Evolutionary conservation across 2,329 filamentous ascomycete species (phyloP), one percentile per base, ranked within the genome.

Genomic region (Curvularia sp.): DNA sequence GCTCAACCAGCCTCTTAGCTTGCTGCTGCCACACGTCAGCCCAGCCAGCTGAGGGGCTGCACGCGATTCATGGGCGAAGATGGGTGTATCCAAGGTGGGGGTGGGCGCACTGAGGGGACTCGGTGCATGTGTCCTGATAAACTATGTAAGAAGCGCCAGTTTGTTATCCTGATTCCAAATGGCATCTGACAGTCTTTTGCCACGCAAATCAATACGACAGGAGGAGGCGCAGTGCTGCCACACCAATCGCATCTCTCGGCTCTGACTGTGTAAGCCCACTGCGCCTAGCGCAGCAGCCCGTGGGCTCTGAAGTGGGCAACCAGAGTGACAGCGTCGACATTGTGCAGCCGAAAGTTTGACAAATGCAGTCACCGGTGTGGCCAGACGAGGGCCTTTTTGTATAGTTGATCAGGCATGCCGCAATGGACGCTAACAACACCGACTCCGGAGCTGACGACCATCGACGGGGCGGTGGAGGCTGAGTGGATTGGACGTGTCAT

Each of bases 381-480:
- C 24, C 33, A 15, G 24, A 50, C 26, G 18, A 20, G 15, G 26
- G 48, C 20, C 46, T 20, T 9, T 33, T 15, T 22, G 12, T 30
- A 48, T 35, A n/a, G 44, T 18, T 5, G 22, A 24, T 24, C 22
- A 24, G 22, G 22, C 22, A 24, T 35, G 33, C 2, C 15, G 15
- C 35, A n/a, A 8, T 13, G 46, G 15, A 22, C 18, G 46, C 48
- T 35, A 31, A 41, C 33, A 24, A 26, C n/a, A 31, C 39, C 9
- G 48, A 41, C n/a, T 12, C 22, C 24, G 24, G 26, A 50, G 44
- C 46, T 50, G 51, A 53, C 51, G 20, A 41, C 18, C n/a, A 22
- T 26, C 43, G 26, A 50, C 52, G 61, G 55, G 61, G 63, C 61
- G 59, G 60, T 64, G 63, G 62, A 63, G 62, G 63, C 63, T 63